Evolutionary conservation across 352 stramenopile species (phyloP).

Genomic region (Saprolegnia parasitica): DNA sequence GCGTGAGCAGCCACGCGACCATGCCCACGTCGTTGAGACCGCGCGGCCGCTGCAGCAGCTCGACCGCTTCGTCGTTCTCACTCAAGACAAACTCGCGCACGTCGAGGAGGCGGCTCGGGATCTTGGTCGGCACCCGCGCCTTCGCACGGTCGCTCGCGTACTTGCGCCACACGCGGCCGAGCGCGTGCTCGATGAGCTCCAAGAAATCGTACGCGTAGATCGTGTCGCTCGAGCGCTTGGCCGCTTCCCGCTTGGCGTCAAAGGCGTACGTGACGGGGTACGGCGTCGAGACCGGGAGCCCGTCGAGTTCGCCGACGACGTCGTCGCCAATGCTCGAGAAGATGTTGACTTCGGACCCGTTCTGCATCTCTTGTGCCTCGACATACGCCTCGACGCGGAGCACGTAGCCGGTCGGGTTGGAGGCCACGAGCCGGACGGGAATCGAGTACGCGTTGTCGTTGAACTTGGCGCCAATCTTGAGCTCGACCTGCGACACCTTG

Average conservation of each 20-base stretch:
- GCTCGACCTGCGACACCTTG: conserved; percentile 94
- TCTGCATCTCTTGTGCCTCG: conserved; percentile 68
- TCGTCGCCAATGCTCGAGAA: conserved; percentile 89
- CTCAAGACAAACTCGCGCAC: conserved; percentile 92
- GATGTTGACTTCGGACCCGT: conserved; percentile 70
- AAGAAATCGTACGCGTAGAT: conserved; percentile 99
- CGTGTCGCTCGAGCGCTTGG: conserved; percentile 94
- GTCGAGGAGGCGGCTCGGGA: conserved; percentile 92
- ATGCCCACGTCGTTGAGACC: conserved; percentile 99
- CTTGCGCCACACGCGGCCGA: conserved; percentile 92
- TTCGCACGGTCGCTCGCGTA: conserved; percentile 78
- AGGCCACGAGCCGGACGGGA: conserved; percentile 93
- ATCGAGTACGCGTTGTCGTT: conserved; percentile 91
- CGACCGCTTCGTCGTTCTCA: conserved; percentile 31
- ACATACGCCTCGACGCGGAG: conserved; percentile 99
- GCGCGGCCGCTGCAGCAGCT: conserved; percentile 72
- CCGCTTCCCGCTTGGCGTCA: conserved; percentile 90
- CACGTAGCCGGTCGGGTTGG: conserved; percentile 98
- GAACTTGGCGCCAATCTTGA: conserved; percentile 94
- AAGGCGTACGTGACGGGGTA: conserved; percentile 97
- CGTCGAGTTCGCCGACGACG: conserved; percentile 91
- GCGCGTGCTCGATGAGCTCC: conserved; percentile 95
- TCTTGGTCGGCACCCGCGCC: conserved; percentile 55
- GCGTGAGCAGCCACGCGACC: conserved; percentile 98
- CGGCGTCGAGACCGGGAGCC: conserved; percentile 90